Base-by-base conservation (phyloP, 768 basidiomycete genomes). In the Rossbeevera mucosa region DNA sequence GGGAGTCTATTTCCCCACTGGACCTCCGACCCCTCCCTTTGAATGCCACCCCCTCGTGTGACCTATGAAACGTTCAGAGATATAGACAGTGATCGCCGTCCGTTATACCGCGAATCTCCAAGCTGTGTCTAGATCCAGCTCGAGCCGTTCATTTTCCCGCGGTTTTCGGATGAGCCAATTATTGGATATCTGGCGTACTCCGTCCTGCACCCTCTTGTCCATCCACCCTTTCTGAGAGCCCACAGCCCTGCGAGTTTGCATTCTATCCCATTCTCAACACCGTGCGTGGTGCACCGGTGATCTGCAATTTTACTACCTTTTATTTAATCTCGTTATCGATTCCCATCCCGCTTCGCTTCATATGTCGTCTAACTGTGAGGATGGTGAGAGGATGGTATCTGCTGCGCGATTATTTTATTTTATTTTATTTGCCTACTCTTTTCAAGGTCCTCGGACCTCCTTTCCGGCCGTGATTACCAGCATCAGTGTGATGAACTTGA, bases 71-170 rank as follows among this genome's bases (percentile, higher is more conserved):
- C 63, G 42, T 24, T 44, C 42, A 48, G 49, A 43, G 26, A 46
- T 44, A 48, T 49, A 53, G 65, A 64, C 55, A 57, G 57, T 69
- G 65, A 66, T 66, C 57, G 63, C 62, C 65, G 67, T 58, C 44
- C 47, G n/a, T 42, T 26, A 36, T 14, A 26, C 53, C n/a, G 33
- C n/a, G 33, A 43, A 43, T 57, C 20, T 47, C 50, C 36, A 45
- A 21, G n/a, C 53, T 20, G 22, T 5, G 5, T 42, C n/a, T n/a
- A n/a, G n/a, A n/a, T 31, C 50, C 43, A 46, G 7, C 44, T 43
- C 40, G 24, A 25, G 28, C 38, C 44, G 2, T 45, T 30, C 14
- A 13, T 11, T 26, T 65, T 55, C 54, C 55, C 52, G 51, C 53
- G 50, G 41, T 51, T 31, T 29, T 59, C 62, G 62, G 62, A 46